Base-by-base conservation (phyloP, 225 moss, liverwort and hornwort species). In the Ulota crispa region DNA sequence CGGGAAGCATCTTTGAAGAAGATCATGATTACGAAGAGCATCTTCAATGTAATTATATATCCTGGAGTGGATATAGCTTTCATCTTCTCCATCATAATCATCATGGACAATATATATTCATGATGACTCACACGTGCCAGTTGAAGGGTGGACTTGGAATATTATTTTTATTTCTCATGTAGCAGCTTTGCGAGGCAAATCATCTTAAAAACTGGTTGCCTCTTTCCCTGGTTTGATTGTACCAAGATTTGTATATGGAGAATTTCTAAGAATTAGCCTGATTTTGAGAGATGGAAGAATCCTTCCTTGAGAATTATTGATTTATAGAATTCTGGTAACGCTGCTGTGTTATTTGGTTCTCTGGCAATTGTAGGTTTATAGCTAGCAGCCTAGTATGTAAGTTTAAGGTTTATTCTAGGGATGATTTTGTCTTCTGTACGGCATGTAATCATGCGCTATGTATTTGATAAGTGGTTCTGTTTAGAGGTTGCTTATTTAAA, bases 1-100 rank as follows among this genome's bases (percentile, higher is more conserved):
- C 45, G 87, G 47, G 85, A 89, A 83, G 85, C 87, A 78, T 89
- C 89, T 37, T 80, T 89, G 83, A 89, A 89, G 76, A 89, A 87
- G 23, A 70, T 89, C 19, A 41, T 89, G 1, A 85, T 87, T 61
- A 70, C 70, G 0, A 89, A 89, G 78, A 89, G 87, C 39, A 89
- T 89, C 85, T 89, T 83, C 68, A 80, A 87, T 77, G 87, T 75
- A 19, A 50, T 28, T 1, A 66, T 89, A 14, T 85, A 85, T 20
- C 81, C 85, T 26, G 87, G 89, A 65, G 89, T 81, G 55, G 89
- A 89, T 37, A 57, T 80, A 8, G 87, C 85, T 19, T 89, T 89
- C 66, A 89, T 87, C 47, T 85, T 85, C 78, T 87, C 87, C 20
- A 37, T 87, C 70, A 85, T 89, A 15, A 75, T 89, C 73, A 89